Evolutionary conservation across 2,329 filamentous ascomycete species (phyloP).

Genomic region (Leptographium radiaticola): DNA sequence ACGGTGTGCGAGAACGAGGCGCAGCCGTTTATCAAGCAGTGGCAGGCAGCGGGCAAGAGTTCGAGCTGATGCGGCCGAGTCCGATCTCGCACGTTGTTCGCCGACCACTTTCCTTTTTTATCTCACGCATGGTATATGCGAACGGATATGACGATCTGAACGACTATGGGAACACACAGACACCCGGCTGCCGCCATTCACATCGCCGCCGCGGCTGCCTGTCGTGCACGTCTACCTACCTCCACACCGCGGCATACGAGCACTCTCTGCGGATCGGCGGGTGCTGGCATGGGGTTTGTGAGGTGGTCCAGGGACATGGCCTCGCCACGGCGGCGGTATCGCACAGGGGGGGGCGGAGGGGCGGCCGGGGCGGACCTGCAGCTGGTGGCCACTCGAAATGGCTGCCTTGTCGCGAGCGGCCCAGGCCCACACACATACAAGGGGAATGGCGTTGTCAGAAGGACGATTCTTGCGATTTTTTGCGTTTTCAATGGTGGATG

Average conservation of each 20-base stretch:
- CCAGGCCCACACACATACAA: background rate
- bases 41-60: conserved; percentile 17
- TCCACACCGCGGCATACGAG: background rate
- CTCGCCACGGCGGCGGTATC: background rate
- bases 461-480: background rate
- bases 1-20: conserved; percentile 63
- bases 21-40: conserved; percentile 32
- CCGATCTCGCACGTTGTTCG: background rate
- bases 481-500: background rate
- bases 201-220: background rate
- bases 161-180: background rate
- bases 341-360: background rate
- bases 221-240: background rate
- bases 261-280: background rate
- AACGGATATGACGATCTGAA: background rate
- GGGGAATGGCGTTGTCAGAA: background rate
- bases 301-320: background rate
- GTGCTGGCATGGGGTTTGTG: background rate
- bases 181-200: background rate
- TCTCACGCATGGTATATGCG: background rate
- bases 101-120: background rate
- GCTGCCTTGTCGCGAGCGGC: background rate
- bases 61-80: background rate
- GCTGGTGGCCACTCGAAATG: background rate
- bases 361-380: background rate